Conservation (phyloP, 2,329 filamentous ascomycete genomes). For the Dendrostoma leiphaemia region DNA sequence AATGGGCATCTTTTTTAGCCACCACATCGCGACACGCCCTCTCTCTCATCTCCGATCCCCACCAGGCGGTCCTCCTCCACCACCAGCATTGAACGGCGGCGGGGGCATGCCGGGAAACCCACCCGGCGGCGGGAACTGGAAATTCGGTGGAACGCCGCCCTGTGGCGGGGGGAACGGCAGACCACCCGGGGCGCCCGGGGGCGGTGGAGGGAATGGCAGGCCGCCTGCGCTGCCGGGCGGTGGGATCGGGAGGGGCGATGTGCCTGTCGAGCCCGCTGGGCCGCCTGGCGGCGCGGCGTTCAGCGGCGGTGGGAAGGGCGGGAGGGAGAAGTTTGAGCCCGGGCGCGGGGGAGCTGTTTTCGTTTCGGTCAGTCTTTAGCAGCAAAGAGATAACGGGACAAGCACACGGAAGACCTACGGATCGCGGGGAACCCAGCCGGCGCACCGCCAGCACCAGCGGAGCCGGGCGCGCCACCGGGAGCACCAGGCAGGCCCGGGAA, state of each 20-base stretch:
- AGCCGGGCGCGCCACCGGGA: constrained; percentile 2
- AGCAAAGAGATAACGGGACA: constrained; percentile 17
- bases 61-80: constrained; percentile 39
- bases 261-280: constrained; percentile 12
- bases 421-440: constrained; percentile 4
- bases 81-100: constrained; percentile 39
- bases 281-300: constrained; percentile 1
- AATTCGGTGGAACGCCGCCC: constrained; percentile 44
- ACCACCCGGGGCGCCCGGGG: constrained; percentile 27
- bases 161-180: constrained; percentile 22
- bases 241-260: constrained; percentile 33
- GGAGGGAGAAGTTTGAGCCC: constrained; percentile 33
- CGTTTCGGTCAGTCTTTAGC: neutral
- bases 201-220: constrained; percentile 51
- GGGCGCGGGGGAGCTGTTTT: constrained; percentile 12
- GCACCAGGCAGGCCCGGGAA: constrained; percentile 24
- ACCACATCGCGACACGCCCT: neutral
- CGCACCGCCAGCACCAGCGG: constrained; percentile 4
- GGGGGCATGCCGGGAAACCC: constrained; percentile 39
- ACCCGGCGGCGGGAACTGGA: constrained; percentile 39
- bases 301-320: constrained; percentile 27
- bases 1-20: too few relatives aligned
- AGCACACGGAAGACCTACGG: constrained; percentile 20
- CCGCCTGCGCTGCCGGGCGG: constrained; percentile 35
- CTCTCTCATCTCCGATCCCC: constrained; percentile 36